Evolutionary conservation across 176 grass and related monocot species (phyloP).

Genomic region (Bolboschoenus planiculmis): DNA sequence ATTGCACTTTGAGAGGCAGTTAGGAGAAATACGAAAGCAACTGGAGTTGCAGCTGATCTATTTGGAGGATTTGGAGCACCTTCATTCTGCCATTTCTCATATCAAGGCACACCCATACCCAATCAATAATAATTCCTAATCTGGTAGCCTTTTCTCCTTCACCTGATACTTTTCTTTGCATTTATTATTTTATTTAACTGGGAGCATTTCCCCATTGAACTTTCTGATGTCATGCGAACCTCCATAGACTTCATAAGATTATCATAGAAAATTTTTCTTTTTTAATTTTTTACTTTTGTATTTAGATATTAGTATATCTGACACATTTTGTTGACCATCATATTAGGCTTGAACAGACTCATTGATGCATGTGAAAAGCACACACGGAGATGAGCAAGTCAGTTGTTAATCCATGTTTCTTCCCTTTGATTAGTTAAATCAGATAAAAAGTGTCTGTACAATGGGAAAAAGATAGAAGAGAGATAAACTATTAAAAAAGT

Average conservation of each 20-base stretch:
- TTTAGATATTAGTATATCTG: background rate
- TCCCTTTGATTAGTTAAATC: background rate
- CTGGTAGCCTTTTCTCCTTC: background rate
- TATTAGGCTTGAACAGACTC: background rate
- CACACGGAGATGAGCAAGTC: background rate
- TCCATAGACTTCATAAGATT: background rate
- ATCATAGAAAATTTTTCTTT: background rate
- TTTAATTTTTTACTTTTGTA: background rate
- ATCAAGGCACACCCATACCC: background rate
- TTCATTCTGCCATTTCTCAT: constrained; percentile 8
- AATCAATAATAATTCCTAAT: background rate
- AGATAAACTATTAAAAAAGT: background rate
- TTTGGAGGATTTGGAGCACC: constrained; percentile 24
- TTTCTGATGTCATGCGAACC: background rate
- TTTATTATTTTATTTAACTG: background rate
- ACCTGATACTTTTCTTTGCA: background rate
- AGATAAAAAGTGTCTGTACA: background rate
- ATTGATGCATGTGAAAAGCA: background rate
- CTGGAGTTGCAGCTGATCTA: constrained; percentile 12
- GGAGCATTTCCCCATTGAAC: background rate
- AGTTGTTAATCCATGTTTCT: background rate
- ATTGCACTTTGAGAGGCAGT: background rate
- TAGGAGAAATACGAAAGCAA: constrained; percentile 1
- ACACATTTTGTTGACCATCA: background rate
- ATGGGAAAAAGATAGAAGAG: background rate